Evolutionary conservation across 192 early-diverging fungal species (phyloP).

Genomic region (Coemansia sp.): DNA sequence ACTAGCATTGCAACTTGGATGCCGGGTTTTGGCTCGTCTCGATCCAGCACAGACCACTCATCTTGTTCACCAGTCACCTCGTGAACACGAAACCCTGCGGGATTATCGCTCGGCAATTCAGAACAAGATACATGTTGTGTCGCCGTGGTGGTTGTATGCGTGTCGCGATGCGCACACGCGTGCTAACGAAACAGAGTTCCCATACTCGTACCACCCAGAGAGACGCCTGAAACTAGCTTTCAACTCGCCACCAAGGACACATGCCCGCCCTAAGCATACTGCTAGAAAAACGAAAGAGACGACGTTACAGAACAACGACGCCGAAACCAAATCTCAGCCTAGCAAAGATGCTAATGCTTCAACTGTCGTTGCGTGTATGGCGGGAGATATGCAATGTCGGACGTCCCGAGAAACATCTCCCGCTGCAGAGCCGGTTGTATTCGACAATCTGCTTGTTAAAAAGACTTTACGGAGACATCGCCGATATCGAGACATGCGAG

Average conservation of each 20-base stretch:
- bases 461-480: slow-evolving; percentile 26
- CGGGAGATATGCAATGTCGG: background rate
- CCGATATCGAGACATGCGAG: slow-evolving; percentile 24
- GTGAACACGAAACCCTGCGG: slow-evolving; percentile 39
- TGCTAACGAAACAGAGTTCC: slow-evolving; percentile 35
- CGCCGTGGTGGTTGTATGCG: slow-evolving; percentile 56
- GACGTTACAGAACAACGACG: background rate
- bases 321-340: background rate
- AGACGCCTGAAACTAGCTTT: slow-evolving; percentile 36
- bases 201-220: slow-evolving; percentile 44
- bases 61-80: slow-evolving; percentile 50
- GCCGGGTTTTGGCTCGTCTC: slow-evolving; percentile 31
- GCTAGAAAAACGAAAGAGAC: background rate
- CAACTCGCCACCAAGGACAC: slow-evolving; percentile 9
- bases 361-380: background rate
- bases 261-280: background rate
- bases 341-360: background rate
- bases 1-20: slow-evolving; percentile 38
- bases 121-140: slow-evolving; percentile 34
- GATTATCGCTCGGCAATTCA: slow-evolving; percentile 36
- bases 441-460: slow-evolving; percentile 31
- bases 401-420: background rate
- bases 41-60: slow-evolving; percentile 39
- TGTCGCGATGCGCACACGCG: slow-evolving; percentile 30
- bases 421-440: slow-evolving; percentile 6